Evolutionary conservation across 805 yeast genomes (phyloP).

Genomic region (Metschnikowia kunwiensis): DNA sequence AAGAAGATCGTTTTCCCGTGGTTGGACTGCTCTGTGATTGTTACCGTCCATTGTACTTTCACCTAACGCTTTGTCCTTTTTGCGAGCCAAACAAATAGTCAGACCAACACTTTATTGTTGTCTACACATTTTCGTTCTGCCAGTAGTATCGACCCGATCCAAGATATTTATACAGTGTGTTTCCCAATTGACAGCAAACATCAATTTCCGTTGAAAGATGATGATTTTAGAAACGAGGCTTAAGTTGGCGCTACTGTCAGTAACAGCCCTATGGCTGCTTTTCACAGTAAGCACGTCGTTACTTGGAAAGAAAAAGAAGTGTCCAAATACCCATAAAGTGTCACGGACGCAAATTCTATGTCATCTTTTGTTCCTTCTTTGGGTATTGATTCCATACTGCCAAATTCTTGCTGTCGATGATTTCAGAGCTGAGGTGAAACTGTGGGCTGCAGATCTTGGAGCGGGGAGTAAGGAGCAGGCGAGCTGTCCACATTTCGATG

Average conservation of each 20-base stretch:
- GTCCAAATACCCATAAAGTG: background rate
- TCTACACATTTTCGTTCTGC: too few relatives aligned
- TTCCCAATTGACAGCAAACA: too few relatives aligned
- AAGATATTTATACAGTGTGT: too few relatives aligned
- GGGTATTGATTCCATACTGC: constrained; percentile 5
- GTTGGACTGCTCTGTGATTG: too few relatives aligned
- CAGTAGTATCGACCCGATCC: too few relatives aligned
- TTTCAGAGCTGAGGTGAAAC: constrained; percentile 5
- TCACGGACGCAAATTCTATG: background rate
- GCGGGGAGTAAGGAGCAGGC: background rate
- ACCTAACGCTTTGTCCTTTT: too few relatives aligned
- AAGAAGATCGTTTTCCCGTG: too few relatives aligned
- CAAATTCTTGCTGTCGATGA: background rate
- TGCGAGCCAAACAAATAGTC: too few relatives aligned
- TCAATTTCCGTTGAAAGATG: too few relatives aligned
- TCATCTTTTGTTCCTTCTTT: background rate
- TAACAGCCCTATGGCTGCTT: constrained; percentile 1
- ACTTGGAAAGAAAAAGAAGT: background rate
- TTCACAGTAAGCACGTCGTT: background rate
- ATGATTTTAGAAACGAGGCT: constrained; percentile 1
- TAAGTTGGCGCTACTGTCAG: constrained; percentile 2
- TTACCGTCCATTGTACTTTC: too few relatives aligned
- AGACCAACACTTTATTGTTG: too few relatives aligned
- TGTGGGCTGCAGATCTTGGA: constrained; percentile 5
- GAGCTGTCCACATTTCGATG: constrained; percentile 2